Percentiles rank a stretch among this genome's conserved stretches.
phyloP scores from a whole-genome alignment of 2,329 filamentous ascomycete species.

The Penicillium sp. region DNA sequence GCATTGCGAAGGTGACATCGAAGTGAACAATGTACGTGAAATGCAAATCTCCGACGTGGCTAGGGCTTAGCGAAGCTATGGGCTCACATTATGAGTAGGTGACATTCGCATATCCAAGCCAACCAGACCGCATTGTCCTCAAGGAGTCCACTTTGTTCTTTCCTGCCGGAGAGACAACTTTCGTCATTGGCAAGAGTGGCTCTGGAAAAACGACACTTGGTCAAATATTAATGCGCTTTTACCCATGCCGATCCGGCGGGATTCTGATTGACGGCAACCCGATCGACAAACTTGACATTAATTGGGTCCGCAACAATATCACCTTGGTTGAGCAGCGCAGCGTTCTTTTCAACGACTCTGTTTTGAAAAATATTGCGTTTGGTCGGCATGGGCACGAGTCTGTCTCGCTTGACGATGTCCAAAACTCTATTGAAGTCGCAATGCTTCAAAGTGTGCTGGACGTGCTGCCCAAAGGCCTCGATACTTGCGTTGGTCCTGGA shows the following conservation, averaged over 20 bases:
- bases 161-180: constrained; percentile 64
- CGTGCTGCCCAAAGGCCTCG: constrained; percentile 61
- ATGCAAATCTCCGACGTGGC: no score
- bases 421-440: constrained; percentile 59
- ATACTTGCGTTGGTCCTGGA: constrained; percentile 65
- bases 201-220: constrained; percentile 88
- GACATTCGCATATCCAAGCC: constrained; percentile 75
- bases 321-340: constrained; percentile 78
- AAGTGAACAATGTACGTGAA: constrained; percentile 56
- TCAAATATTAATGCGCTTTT: constrained; percentile 73
- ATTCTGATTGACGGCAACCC: constrained; percentile 63
- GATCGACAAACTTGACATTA: constrained; percentile 55
- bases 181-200: constrained; percentile 78
- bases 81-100: constrained; percentile 47
- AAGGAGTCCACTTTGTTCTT: constrained; percentile 62
- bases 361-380: constrained; percentile 72
- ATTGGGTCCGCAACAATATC: constrained; percentile 72
- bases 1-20: constrained; percentile 60
- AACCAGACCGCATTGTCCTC: constrained; percentile 56
- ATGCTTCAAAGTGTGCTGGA: constrained; percentile 63
- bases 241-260: constrained; percentile 58
- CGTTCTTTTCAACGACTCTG: constrained; percentile 72
- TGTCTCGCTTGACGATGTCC: constrained; percentile 52
- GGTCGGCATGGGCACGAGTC: constrained; percentile 50
- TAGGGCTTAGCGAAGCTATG: neutral